Evolutionary conservation across 495 filamentous ascomycete species (phyloP), one percentile per base, ranked within the genome.

Genomic region (Aspergillus diversus): DNA sequence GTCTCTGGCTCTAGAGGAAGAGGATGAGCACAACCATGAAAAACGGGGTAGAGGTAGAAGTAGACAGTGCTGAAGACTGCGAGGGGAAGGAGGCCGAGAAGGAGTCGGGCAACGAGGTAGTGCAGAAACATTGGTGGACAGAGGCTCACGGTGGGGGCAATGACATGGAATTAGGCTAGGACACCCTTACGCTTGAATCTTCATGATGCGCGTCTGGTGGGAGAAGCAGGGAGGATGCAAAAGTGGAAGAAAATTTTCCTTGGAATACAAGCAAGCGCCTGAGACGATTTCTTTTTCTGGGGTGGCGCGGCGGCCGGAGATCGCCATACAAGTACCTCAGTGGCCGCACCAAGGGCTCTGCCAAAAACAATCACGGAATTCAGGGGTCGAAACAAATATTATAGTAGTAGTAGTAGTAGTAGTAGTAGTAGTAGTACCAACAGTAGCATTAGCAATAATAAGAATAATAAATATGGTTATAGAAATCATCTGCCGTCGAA

Each of bases 11-110:
- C 60, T 60, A 60, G 43, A 55, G 87, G 81, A 7, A 87, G 70
- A 31, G 92, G 91, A 75, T 98, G 97, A 49, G 85, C 86, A 81
- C 95, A 99, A 70, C 83, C 81, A 59, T 87, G 84, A 70, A 97
- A 87, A 65, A 92, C 70, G 5, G 95, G 94, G 78, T 96, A 99
- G 64, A 92, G 80, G 77, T 97, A 97, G 55, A 99, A 83, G 75
- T 92, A 94, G 63, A 87, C 59, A 58, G 89, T 92, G 63, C 82
- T 81, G 59, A 85, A 73, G 59, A 94, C 65, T 57, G 89, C 85
- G 57, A 93, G 72, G n/a, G 90, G 88, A 50, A 92, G 64, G 52
- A 96, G 83, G 53, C 90, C 69, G 70, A 81, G 75, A 72, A 91
- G 80, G 69, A 78, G 77, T 81, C 84, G 80, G 81, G 83, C 81